Conservation (phyloP, 140 eudicot genomes). For the Oenanthe javanica region DNA sequence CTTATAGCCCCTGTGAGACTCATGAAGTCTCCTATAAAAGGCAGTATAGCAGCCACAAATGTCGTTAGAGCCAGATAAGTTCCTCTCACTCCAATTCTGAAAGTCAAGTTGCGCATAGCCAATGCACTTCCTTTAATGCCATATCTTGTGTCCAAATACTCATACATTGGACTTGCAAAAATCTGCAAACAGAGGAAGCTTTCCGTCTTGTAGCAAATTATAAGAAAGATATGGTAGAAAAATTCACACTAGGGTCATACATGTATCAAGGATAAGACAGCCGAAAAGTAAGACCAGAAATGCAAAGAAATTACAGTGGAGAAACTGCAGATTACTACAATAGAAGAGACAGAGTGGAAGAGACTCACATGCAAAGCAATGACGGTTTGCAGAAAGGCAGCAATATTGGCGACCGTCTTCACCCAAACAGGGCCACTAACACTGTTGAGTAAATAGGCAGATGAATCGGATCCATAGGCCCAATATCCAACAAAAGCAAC, state of each 20-base stretch:
- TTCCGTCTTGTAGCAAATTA: too few relatives aligned
- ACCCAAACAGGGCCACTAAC: constrained; percentile 77
- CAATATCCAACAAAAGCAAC: constrained; percentile 78
- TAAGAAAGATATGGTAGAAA: not conserved
- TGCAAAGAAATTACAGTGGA: not conserved
- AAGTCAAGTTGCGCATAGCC: constrained; percentile 42
- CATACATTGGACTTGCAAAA: constrained; percentile 96
- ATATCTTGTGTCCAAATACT: constrained; percentile 72
- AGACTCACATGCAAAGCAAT: constrained; percentile 70
- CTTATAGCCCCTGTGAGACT: constrained; percentile 90
- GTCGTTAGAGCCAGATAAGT: constrained; percentile 55
- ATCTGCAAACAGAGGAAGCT: constrained; percentile 38
- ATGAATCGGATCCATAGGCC: constrained; percentile 73
- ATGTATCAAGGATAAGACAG: not conserved
- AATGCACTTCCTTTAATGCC: constrained; percentile 66
- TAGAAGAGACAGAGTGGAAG: not conserved
- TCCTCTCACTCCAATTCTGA: constrained; percentile 68
- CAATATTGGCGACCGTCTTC: constrained; percentile 50
- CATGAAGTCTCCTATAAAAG: constrained; percentile 95
- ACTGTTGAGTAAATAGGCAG: constrained; percentile 59
- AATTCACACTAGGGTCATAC: not conserved
- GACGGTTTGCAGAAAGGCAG: constrained; percentile 71
- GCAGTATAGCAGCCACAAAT: constrained; percentile 65
- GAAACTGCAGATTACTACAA: not conserved
- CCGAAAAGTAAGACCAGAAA: not conserved